These are phyloP conservation scores for Chalaropsis thielavioides DNA, from an alignment of 2,329 filamentous ascomycete genomes.

Conservation along the genomic window DNA sequence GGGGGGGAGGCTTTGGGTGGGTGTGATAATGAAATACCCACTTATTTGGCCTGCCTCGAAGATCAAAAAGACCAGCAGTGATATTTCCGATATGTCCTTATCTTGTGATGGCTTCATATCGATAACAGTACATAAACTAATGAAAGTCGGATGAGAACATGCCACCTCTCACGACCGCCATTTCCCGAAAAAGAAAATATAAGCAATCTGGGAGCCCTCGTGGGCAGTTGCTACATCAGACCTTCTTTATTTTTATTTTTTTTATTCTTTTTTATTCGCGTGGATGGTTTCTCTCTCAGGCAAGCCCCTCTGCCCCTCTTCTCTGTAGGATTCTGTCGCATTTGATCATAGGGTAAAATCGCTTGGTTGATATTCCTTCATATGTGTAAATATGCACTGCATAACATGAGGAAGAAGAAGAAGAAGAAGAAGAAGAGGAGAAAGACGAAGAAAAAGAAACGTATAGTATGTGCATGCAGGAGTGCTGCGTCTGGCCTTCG, in stretches of 20 bases:
- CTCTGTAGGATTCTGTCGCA: background rate
- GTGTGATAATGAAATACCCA: background rate
- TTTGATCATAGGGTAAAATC: background rate
- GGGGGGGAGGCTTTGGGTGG: background rate
- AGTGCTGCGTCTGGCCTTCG: background rate
- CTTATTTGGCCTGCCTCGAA: too few relatives aligned
- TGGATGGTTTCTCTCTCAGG: too few relatives aligned
- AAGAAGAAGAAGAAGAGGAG: background rate
- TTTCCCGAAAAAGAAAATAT: background rate
- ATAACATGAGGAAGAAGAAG: background rate
- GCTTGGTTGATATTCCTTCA: background rate
- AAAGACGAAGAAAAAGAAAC: background rate
- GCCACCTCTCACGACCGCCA: background rate
- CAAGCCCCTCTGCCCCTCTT: background rate
- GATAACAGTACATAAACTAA: background rate
- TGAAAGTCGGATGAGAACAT: background rate
- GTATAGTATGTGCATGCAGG: background rate
- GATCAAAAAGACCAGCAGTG: background rate
- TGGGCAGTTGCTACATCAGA: background rate
- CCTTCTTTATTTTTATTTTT: background rate
- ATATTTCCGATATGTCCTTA: background rate
- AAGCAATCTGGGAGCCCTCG: background rate
- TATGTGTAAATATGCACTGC: background rate
- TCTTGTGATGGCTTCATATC: background rate
- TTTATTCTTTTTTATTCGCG: too few relatives aligned